Conservation (phyloP, 306 rosid genomes). For the apple (Malus domestica) region DNA sequence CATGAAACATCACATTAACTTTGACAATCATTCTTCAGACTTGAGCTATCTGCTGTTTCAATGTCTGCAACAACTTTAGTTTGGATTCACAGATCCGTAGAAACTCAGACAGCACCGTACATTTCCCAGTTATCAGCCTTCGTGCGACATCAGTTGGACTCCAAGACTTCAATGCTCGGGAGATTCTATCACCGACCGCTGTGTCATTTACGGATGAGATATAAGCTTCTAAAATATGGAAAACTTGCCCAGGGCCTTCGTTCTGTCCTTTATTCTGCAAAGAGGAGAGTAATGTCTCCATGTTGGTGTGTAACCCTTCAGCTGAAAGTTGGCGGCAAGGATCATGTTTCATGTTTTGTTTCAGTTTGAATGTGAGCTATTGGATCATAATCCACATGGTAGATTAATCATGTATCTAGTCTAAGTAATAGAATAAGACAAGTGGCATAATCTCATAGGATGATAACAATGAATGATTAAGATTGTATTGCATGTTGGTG, state of each 20-base stretch:
- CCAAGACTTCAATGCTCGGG: conserved; percentile 70
- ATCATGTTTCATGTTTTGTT: no score
- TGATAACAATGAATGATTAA: no score
- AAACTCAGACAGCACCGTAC: conserved; percentile 44
- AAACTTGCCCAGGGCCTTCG: conserved; percentile 71
- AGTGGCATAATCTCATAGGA: no score
- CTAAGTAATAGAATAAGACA: no score
- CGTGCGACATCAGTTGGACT: conserved; percentile 59
- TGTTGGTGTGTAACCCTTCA: no score
- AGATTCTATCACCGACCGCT: conserved; percentile 54
- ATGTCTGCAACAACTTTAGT: conserved; percentile 37
- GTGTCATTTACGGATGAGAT: conserved; percentile 29
- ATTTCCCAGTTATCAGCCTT: conserved; percentile 63
- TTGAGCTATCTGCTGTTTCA: conserved; percentile 67
- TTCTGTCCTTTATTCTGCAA: conserved; percentile 36
- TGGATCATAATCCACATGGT: no score
- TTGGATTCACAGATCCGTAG: conserved; percentile 60
- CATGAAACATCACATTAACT: no score
- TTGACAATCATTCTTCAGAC: conserved; percentile 26
- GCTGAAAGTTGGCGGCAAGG: no score
- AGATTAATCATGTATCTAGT: no score
- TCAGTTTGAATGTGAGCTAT: no score
- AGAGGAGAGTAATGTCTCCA: conserved; percentile 42
- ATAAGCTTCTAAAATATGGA: conserved; percentile 39
- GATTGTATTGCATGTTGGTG: no score